These are phyloP conservation scores for Alternaria ventricosa DNA, from an alignment of 2,329 filamentous ascomycete species.

Conservation along the genomic window DNA sequence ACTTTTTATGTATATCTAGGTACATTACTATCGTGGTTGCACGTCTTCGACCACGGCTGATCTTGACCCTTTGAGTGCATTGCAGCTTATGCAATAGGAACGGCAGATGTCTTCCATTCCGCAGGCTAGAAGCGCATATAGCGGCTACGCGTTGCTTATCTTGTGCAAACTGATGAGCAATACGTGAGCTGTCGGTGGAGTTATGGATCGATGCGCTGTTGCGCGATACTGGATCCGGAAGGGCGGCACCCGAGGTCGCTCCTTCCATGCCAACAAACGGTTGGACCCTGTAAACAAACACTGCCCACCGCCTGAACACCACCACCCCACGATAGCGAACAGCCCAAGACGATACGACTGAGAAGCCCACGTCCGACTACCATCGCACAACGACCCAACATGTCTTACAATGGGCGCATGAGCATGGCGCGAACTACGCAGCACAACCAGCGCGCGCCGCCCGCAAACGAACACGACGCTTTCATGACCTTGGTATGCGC, in stretches of 20 bases:
- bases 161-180: neutral
- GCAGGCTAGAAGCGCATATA: neutral
- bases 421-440: slow-evolving; percentile 54
- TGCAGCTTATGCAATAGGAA: neutral
- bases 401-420: slow-evolving; percentile 60
- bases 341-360: neutral
- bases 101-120: neutral
- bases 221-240: slow-evolving; percentile 9
- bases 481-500: slow-evolving; percentile 58
- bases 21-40: neutral
- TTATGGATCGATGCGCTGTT: slow-evolving; percentile 14
- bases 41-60: neutral
- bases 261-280: slow-evolving; percentile 16
- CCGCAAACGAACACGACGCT: slow-evolving; percentile 55
- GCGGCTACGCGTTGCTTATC: neutral
- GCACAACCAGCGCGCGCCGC: slow-evolving; percentile 49
- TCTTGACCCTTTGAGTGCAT: neutral
- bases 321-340: slow-evolving; percentile 6
- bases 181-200: slow-evolving; percentile 1
- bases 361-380: neutral
- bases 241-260: slow-evolving; percentile 2
- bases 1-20: neutral
- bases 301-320: slow-evolving; percentile 6
- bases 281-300: slow-evolving; percentile 15
- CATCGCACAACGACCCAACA: slow-evolving; percentile 24